Percentiles rank a stretch among this genome's conserved stretches.
Evolutionary conservation across 2,329 filamentous ascomycete genomes (phyloP).

Genomic region (Coniochaeta prunicola): DNA sequence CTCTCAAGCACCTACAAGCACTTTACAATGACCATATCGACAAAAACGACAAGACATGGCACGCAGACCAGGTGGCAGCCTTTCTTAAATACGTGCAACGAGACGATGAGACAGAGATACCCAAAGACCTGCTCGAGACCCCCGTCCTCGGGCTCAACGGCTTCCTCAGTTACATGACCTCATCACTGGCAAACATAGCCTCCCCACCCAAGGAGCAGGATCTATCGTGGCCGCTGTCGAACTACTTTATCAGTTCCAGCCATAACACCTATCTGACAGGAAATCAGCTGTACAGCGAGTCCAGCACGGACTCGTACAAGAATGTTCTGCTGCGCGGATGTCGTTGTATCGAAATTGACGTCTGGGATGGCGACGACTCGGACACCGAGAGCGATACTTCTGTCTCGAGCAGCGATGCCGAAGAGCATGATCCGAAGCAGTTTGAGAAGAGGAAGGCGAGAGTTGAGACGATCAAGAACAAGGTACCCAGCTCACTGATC

Average conservation of each 20-base stretch:
- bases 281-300: slow-evolving; percentile 79
- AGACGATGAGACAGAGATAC: slow-evolving; percentile 23
- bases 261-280: slow-evolving; percentile 93
- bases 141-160: slow-evolving; percentile 35
- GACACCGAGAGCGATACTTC: slow-evolving; percentile 50
- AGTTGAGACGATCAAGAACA: slow-evolving; percentile 58
- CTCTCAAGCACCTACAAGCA: slow-evolving; percentile 35
- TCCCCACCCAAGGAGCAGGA: slow-evolving; percentile 29
- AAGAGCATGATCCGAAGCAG: slow-evolving; percentile 45
- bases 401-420: slow-evolving; percentile 42
- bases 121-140: slow-evolving; percentile 10
- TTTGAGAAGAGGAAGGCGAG: slow-evolving; percentile 52
- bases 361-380: slow-evolving; percentile 80
- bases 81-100: slow-evolving; percentile 42
- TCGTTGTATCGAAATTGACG: slow-evolving; percentile 89
- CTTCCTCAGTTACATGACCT: slow-evolving; percentile 52
- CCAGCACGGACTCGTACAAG: slow-evolving; percentile 83
- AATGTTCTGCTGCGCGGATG: slow-evolving; percentile 77
- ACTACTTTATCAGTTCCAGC: slow-evolving; percentile 90
- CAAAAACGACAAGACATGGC: slow-evolving; percentile 33
- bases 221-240: slow-evolving; percentile 72
- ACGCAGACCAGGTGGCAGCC: slow-evolving; percentile 31
- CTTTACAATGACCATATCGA: slow-evolving; percentile 39
- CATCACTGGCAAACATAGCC: slow-evolving; percentile 34
- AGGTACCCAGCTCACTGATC: slow-evolving; percentile 34